Evolutionary conservation across 768 basidiomycete species (phyloP).

Genomic region (Pisolithus sp.): DNA sequence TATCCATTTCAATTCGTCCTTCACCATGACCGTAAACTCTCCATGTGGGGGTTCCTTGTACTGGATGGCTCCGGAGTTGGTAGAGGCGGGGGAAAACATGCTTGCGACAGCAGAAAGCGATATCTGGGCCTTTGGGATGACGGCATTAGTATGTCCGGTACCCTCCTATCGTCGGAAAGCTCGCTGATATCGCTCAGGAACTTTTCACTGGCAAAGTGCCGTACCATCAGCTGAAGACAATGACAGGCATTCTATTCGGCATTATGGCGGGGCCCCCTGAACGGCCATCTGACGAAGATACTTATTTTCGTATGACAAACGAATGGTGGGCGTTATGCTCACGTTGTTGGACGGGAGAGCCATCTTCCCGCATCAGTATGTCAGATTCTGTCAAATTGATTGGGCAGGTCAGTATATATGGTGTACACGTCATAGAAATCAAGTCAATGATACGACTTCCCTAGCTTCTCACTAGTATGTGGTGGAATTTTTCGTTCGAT

Average conservation of each 20-base stretch:
- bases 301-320: not conserved
- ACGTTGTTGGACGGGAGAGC: not conserved
- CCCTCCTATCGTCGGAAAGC: not conserved
- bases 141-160: not conserved
- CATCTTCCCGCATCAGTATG: not conserved
- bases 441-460: too few relatives aligned
- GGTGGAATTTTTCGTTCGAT: too few relatives aligned
- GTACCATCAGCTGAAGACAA: not conserved
- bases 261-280: not conserved
- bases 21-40: not conserved
- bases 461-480: too few relatives aligned
- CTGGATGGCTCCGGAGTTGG: not conserved
- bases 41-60: not conserved
- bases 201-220: not conserved
- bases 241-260: not conserved
- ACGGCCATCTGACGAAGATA: not conserved
- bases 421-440: too few relatives aligned
- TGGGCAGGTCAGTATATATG: too few relatives aligned
- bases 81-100: not conserved
- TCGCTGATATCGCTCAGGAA: not conserved
- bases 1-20: not conserved
- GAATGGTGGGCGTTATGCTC: not conserved
- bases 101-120: not conserved
- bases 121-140: not conserved
- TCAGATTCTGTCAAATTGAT: not conserved